Conservation (phyloP, 2,329 filamentous ascomycete species). For the Epichloe typhina region DNA sequence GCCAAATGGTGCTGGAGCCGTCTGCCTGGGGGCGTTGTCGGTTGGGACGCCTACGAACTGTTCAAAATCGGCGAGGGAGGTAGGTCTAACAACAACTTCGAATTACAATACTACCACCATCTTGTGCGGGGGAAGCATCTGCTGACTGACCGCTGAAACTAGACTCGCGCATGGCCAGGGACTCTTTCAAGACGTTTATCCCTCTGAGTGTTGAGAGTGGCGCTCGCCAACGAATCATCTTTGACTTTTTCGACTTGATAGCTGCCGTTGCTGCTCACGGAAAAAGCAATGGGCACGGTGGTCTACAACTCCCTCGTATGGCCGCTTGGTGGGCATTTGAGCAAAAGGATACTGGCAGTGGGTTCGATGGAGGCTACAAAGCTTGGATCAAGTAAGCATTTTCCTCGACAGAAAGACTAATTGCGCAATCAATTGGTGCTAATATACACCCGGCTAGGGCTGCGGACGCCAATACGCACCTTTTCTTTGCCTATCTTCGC, state of each 20-base stretch:
- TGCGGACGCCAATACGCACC: slow-evolving; percentile 87
- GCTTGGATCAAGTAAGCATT: slow-evolving; percentile 54
- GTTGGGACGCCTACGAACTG: slow-evolving; percentile 93
- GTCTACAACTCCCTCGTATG: slow-evolving; percentile 85
- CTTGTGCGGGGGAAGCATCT: background rate
- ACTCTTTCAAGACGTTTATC: slow-evolving; percentile 94
- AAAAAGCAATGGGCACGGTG: slow-evolving; percentile 85
- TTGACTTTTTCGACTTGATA: slow-evolving; percentile 91
- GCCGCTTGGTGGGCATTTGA: slow-evolving; percentile 99
- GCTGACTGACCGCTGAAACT: slow-evolving; percentile 11
- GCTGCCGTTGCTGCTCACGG: slow-evolving; percentile 84
- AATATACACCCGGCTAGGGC: slow-evolving; percentile 40
- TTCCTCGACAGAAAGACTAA: background rate
- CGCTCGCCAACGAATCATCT: slow-evolving; percentile 75
- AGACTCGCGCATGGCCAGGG: slow-evolving; percentile 86
- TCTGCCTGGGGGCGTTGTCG: slow-evolving; percentile 79
- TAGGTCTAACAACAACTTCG: slow-evolving; percentile 24
- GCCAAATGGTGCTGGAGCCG: slow-evolving; percentile 98
- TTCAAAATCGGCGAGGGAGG: slow-evolving; percentile 91
- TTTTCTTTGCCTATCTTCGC: slow-evolving; percentile 95
- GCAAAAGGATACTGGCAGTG: slow-evolving; percentile 71
- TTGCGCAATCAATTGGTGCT: background rate
- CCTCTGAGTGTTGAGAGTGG: slow-evolving; percentile 84
- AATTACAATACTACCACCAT: background rate
- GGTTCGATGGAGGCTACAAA: slow-evolving; percentile 90